These are phyloP conservation scores for Mrakia gelida DNA, from an alignment of 768 basidiomycete genomes.

Conservation along the genomic window DNA sequence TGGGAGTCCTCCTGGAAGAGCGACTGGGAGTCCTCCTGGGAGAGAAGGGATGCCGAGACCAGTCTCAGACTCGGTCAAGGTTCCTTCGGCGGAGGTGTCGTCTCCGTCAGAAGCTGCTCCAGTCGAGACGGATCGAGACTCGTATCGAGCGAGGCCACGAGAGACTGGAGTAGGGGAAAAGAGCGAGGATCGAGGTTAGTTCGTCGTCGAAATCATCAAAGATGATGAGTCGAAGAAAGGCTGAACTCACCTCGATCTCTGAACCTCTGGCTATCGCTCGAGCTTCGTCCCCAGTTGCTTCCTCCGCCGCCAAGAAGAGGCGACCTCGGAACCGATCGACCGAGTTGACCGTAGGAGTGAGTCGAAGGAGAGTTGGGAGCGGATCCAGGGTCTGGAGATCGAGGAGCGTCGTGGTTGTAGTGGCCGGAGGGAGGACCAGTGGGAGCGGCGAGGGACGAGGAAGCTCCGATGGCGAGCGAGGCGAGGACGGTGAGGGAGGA, in stretches of 20 bases:
- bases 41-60: not conserved
- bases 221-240: not conserved
- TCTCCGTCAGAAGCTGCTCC: not conserved
- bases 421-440: not conserved
- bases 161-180: not conserved
- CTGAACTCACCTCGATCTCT: not conserved
- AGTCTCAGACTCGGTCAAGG: not conserved
- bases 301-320: not conserved
- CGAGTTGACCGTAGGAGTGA: not conserved
- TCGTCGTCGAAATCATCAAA: not conserved
- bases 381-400: not conserved
- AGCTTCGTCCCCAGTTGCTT: not conserved
- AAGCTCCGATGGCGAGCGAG: not conserved
- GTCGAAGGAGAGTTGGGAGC: not conserved
- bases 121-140: conserved; percentile 2
- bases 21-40: not conserved
- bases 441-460: not conserved
- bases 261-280: not conserved
- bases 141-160: not conserved
- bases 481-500: conserved; percentile 2
- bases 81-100: not conserved
- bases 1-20: not conserved
- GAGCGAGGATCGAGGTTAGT: not conserved
- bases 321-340: not conserved
- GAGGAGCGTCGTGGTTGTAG: not conserved